These are phyloP conservation scores for Melaleuca alternifolia DNA, from an alignment of 345 rosid species.

Conservation along the genomic window DNA sequence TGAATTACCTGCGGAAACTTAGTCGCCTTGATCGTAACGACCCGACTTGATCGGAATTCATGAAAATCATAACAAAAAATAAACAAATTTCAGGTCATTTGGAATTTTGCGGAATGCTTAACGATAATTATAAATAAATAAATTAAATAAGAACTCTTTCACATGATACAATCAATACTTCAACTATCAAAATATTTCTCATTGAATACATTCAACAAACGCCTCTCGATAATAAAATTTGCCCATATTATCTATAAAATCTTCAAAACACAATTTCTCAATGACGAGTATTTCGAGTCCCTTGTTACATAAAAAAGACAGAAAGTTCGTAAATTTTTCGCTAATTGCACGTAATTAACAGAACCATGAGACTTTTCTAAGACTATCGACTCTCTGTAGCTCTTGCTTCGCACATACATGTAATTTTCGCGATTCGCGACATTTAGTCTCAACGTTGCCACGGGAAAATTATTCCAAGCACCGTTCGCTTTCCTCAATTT, in stretches of 20 bases:
- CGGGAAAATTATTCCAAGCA: neutral
- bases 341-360: neutral
- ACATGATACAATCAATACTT: neutral
- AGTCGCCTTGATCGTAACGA: neutral
- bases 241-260: neutral
- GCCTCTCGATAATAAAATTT: neutral
- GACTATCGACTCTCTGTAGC: neutral
- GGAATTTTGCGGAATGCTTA: neutral
- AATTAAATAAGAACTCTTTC: neutral
- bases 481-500: neutral
- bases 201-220: neutral
- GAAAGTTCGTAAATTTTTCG: neutral
- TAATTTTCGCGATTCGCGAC: neutral
- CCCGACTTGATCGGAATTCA: neutral
- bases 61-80: neutral
- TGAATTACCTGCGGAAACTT: neutral
- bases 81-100: neutral
- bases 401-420: neutral
- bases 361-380: neutral
- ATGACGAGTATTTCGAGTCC: neutral
- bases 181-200: neutral
- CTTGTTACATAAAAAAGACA: neutral
- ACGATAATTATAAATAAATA: neutral
- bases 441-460: neutral
- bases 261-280: neutral